Percentiles rank a stretch among this genome's conserved stretches.
phyloP scores from a whole-genome alignment of 345 rosid species.

The Ceriops decandra region DNA sequence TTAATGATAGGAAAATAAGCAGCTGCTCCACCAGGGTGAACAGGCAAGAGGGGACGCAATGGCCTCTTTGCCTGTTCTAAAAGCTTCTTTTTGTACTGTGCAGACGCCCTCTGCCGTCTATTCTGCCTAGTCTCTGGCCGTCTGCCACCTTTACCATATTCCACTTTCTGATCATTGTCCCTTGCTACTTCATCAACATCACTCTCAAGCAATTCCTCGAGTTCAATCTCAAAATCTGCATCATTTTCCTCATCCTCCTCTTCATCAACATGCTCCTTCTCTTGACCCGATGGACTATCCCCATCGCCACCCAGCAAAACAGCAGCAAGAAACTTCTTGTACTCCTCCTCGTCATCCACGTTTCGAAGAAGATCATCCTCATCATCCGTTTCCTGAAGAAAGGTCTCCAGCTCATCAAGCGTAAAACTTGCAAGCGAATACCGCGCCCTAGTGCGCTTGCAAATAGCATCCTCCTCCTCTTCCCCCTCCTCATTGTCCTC shows the following conservation, averaged over 20 bases:
- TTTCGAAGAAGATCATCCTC: slow-evolving; percentile 78
- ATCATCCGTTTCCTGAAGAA: slow-evolving; percentile 92
- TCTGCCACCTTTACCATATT: slow-evolving; percentile 34
- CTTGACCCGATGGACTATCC: slow-evolving; percentile 39
- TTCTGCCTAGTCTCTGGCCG: slow-evolving; percentile 87
- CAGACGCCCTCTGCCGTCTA: slow-evolving; percentile 49
- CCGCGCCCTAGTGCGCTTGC: slow-evolving; percentile 82
- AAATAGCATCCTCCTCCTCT: slow-evolving; percentile 76
- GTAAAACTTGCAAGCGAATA: slow-evolving; percentile 82
- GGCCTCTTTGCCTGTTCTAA: slow-evolving; percentile 61
- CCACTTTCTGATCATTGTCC: slow-evolving; percentile 33
- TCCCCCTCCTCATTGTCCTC: slow-evolving; percentile 21
- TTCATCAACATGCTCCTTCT: slow-evolving; percentile 45
- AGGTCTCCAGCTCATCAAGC: slow-evolving; percentile 93
- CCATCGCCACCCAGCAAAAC: slow-evolving; percentile 63
- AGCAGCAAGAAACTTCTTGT: slow-evolving; percentile 85
- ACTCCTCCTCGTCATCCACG: slow-evolving; percentile 85
- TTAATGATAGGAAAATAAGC: slow-evolving; percentile 24
- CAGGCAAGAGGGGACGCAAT: slow-evolving; percentile 72
- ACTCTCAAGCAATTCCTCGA: slow-evolving; percentile 88
- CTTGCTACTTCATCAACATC: slow-evolving; percentile 55
- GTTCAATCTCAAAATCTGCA: slow-evolving; percentile 87
- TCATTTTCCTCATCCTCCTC: slow-evolving; percentile 91
- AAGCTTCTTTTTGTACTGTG: slow-evolving; percentile 41
- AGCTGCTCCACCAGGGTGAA: slow-evolving; percentile 40